Percentiles rank a stretch among this genome's conserved stretches.
Conservation (phyloP, 2,329 filamentous ascomycete species). For the Fragosphaeria purpurea region DNA sequence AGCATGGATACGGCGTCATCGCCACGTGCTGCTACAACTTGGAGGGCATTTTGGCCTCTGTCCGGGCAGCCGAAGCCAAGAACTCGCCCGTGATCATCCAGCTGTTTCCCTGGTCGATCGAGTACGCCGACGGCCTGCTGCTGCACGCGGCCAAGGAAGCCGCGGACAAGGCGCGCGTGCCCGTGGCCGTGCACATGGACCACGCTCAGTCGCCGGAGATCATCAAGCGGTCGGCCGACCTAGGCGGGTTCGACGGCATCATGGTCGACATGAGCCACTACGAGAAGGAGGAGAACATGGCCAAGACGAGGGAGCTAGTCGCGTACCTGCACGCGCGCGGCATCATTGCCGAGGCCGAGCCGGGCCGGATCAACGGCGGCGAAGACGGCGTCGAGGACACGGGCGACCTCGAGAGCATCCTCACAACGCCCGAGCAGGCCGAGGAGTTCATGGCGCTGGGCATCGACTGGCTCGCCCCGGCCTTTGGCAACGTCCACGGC, state of each 20-base stretch:
- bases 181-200: slow-evolving; percentile 55
- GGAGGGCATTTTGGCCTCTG: slow-evolving; percentile 40
- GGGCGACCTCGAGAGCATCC: slow-evolving; percentile 31
- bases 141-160: slow-evolving; percentile 45
- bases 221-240: slow-evolving; percentile 48
- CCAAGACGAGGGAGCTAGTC: slow-evolving; percentile 49
- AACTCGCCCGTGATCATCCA: slow-evolving; percentile 59
- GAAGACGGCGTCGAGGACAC: slow-evolving; percentile 63
- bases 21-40: slow-evolving; percentile 41
- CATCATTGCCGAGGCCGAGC: slow-evolving; percentile 58
- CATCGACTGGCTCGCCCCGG: slow-evolving; percentile 63
- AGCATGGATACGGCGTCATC: slow-evolving; percentile 46
- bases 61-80: slow-evolving; percentile 57
- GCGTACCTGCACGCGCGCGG: slow-evolving; percentile 50
- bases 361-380: slow-evolving; percentile 42
- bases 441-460: slow-evolving; percentile 59
- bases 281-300: slow-evolving; percentile 55
- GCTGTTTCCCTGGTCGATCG: slow-evolving; percentile 63
- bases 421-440: slow-evolving; percentile 59
- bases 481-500: slow-evolving; percentile 67
- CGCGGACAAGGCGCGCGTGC: slow-evolving; percentile 45
- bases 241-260: slow-evolving; percentile 57
- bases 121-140: slow-evolving; percentile 49
- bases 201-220: slow-evolving; percentile 55
- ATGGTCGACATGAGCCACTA: slow-evolving; percentile 65